phyloP scores from a whole-genome alignment of 495 filamentous ascomycete genomes.

The Amniculicola lignicola region DNA sequence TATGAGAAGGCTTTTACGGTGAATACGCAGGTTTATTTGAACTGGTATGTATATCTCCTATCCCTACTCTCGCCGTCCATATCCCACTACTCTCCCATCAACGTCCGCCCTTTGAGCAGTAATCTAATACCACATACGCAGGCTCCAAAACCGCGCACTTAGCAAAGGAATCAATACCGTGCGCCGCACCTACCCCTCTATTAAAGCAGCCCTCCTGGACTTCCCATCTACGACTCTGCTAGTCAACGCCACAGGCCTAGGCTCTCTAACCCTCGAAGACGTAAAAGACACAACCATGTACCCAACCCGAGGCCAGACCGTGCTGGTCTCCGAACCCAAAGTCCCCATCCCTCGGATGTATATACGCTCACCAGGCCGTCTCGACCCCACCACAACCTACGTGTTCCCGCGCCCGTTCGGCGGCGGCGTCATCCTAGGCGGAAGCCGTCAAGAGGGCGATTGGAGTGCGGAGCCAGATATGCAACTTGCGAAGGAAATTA shows the following conservation, averaged over 20 bases:
- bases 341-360: slow-evolving; percentile 35
- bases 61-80: neutral
- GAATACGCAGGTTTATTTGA: slow-evolving; percentile 37
- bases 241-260: slow-evolving; percentile 27
- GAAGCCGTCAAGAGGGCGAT: slow-evolving; percentile 23
- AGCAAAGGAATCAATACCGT: slow-evolving; percentile 10
- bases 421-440: slow-evolving; percentile 33
- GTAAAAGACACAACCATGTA: slow-evolving; percentile 31
- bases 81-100: neutral
- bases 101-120: neutral
- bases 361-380: slow-evolving; percentile 36
- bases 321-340: slow-evolving; percentile 41
- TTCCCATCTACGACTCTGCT: slow-evolving; percentile 26
- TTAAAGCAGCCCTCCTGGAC: slow-evolving; percentile 3
- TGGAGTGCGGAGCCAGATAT: slow-evolving; percentile 30
- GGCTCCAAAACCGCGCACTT: slow-evolving; percentile 29
- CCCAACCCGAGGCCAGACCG: slow-evolving; percentile 44
- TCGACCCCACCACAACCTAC: slow-evolving; percentile 35
- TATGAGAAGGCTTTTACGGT: slow-evolving; percentile 32
- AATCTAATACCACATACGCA: neutral
- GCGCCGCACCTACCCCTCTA: slow-evolving; percentile 10
- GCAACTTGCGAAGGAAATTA: slow-evolving; percentile 31
- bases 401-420: slow-evolving; percentile 33
- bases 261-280: slow-evolving; percentile 24
- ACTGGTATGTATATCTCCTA: slow-evolving; percentile 21